phyloP scores from a whole-genome alignment of 768 basidiomycete species.

The Agrocybe pediades region DNA sequence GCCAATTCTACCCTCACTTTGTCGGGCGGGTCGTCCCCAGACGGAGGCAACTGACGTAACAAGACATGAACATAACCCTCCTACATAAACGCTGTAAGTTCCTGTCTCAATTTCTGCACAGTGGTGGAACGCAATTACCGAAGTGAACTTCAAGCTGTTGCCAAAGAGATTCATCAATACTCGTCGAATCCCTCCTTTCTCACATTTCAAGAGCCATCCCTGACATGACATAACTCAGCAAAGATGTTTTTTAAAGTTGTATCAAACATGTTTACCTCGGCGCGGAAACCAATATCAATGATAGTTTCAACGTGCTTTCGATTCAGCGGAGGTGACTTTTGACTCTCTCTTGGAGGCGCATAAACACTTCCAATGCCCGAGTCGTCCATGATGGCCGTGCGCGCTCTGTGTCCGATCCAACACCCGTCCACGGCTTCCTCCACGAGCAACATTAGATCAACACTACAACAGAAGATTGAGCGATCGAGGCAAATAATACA shows the following conservation, averaged over 20 bases:
- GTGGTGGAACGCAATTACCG: slow-evolving; percentile 37
- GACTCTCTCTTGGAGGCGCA: slow-evolving; percentile 73
- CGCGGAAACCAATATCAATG: slow-evolving; percentile 78
- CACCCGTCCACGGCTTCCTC: slow-evolving; percentile 93
- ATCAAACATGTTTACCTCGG: slow-evolving; percentile 60
- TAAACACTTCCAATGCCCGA: slow-evolving; percentile 93
- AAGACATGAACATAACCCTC: slow-evolving; percentile 87
- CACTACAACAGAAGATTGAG: slow-evolving; percentile 33
- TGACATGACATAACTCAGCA: slow-evolving; percentile 25
- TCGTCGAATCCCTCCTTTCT: slow-evolving; percentile 90
- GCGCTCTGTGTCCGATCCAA: slow-evolving; percentile 90
- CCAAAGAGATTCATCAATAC: slow-evolving; percentile 95
- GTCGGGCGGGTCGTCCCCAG: slow-evolving; percentile 51
- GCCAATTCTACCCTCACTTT: slow-evolving; percentile 79
- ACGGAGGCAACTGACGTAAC: slow-evolving; percentile 70
- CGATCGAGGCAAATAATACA: slow-evolving; percentile 6
- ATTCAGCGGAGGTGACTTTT: slow-evolving; percentile 40
- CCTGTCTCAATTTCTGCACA: not conserved
- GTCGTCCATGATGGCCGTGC: slow-evolving; percentile 65
- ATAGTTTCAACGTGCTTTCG: slow-evolving; percentile 76
- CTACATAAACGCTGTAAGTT: slow-evolving; percentile 34
- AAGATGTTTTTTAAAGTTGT: not conserved
- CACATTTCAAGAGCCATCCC: slow-evolving; percentile 88
- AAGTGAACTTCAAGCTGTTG: slow-evolving; percentile 92
- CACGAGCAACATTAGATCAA: slow-evolving; percentile 79